These are phyloP conservation scores for Eucalyptus polyanthemos DNA, from an alignment of 345 rosid genomes.

Conservation along the genomic window DNA sequence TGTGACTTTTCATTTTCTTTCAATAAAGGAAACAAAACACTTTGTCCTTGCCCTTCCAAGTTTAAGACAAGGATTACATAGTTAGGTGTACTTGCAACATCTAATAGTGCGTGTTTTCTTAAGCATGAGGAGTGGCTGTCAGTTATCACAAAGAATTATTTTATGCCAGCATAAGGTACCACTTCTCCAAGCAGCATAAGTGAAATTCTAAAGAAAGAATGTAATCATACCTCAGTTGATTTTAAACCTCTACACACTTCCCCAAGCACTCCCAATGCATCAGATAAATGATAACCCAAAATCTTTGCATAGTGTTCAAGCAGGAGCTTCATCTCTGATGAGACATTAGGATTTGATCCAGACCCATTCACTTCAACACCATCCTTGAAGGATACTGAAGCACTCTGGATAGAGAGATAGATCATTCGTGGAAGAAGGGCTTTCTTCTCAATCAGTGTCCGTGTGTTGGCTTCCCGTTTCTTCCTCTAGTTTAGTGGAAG, in stretches of 20 bases:
- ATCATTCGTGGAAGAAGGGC: slow-evolving; percentile 85
- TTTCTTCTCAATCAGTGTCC: slow-evolving; percentile 43
- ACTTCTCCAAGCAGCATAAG: background rate
- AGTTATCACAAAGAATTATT: background rate
- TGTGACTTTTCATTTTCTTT: background rate
- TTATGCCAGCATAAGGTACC: background rate
- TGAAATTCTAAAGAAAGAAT: background rate
- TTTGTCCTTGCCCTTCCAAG: background rate
- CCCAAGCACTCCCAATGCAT: slow-evolving; percentile 41
- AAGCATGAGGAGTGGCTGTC: background rate
- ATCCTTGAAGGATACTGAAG: slow-evolving; percentile 44
- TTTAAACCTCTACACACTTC: slow-evolving; percentile 47
- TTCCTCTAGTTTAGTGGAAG: slow-evolving; percentile 21
- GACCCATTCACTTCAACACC: slow-evolving; percentile 51
- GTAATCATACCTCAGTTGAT: slow-evolving; percentile 41
- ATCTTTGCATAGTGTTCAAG: slow-evolving; percentile 66
- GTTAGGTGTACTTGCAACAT: background rate
- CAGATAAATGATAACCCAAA: slow-evolving; percentile 63
- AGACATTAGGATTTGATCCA: slow-evolving; percentile 27
- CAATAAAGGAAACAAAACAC: background rate
- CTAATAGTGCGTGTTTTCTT: background rate
- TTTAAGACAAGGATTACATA: background rate
- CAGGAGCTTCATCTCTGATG: slow-evolving; percentile 50
- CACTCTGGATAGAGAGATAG: slow-evolving; percentile 69
- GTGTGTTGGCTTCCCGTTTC: slow-evolving; percentile 53